phyloP scores from a whole-genome alignment of 169 alveolate genomes.

The Theileria annulata region DNA sequence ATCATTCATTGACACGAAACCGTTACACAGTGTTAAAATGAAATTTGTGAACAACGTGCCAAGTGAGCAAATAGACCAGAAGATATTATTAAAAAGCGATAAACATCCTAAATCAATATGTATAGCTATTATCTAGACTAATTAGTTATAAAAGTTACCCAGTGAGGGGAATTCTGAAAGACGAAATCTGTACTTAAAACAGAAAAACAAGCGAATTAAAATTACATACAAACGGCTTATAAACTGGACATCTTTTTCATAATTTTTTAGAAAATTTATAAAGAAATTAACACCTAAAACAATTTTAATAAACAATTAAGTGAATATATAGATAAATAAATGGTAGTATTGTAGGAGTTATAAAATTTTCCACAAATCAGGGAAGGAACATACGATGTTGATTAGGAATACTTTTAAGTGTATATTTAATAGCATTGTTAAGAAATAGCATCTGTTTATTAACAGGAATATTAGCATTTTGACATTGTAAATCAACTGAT shows the following conservation, averaged over 20 bases:
- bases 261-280: conserved; percentile 2
- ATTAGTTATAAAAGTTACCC: conserved; percentile 17
- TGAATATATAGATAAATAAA: too few species aligned
- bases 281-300: conserved; percentile 36
- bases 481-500: neutral
- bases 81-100: conserved; percentile 16
- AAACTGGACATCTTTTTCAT: neutral
- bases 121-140: neutral
- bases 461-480: neutral
- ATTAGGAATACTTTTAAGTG: conserved; percentile 23
- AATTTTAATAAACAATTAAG: neutral
- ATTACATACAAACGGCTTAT: conserved; percentile 16
- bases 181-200: conserved; percentile 42
- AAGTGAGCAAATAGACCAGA: neutral
- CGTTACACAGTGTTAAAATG: too few species aligned
- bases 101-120: conserved; percentile 17
- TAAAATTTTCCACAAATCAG: too few species aligned
- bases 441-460: neutral
- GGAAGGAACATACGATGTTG: conserved; percentile 38
- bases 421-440: conserved; percentile 27
- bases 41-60: too few species aligned
- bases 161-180: conserved; percentile 48
- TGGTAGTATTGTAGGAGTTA: too few species aligned
- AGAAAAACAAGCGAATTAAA: conserved; percentile 45
- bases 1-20: too few species aligned